A percentile compares a stretch with the other conserved stretches of the same genome.
Conservation (phyloP, 2,329 filamentous ascomycete genomes). For the Akanthomyces lecanii region DNA sequence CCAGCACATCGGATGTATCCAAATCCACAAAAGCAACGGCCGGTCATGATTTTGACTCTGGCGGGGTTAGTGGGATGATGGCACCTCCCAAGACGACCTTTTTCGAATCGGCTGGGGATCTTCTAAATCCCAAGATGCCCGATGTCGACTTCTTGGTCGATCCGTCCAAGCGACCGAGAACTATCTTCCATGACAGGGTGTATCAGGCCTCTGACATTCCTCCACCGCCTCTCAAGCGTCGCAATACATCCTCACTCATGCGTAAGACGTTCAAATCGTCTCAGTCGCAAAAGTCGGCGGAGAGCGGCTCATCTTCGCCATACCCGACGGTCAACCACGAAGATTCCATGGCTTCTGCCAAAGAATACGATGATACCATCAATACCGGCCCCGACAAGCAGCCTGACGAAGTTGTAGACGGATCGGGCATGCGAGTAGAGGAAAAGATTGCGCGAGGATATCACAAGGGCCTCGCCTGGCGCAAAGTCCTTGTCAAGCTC, state of each 20-base stretch:
- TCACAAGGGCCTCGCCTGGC: constrained; percentile 87
- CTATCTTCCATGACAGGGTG: constrained; percentile 94
- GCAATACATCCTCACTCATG: constrained; percentile 35
- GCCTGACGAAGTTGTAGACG: constrained; percentile 44
- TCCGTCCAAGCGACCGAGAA: constrained; percentile 73
- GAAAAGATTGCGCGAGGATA: constrained; percentile 97
- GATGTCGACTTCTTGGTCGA: constrained; percentile 77
- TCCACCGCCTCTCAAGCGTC: constrained; percentile 63
- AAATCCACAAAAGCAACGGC: constrained; percentile 41
- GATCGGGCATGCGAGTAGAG: constrained; percentile 78
- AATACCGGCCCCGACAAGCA: constrained; percentile 44
- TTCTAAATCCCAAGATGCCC: constrained; percentile 86
- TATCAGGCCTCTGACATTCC: constrained; percentile 95
- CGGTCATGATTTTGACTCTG: constrained; percentile 45
- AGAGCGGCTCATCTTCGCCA: constrained; percentile 33
- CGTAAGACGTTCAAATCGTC: constrained; percentile 28
- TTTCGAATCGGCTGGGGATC: constrained; percentile 89
- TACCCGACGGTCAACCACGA: constrained; percentile 35
- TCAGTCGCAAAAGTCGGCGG: constrained; percentile 22
- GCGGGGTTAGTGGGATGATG: constrained; percentile 45
- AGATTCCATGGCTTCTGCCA: constrained; percentile 40
- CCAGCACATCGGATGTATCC: constrained; percentile 18
- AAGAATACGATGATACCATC: constrained; percentile 50
- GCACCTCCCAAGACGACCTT: constrained; percentile 88
- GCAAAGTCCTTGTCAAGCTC: constrained; percentile 90